Evolutionary conservation across 2,329 filamentous ascomycete genomes (phyloP), one percentile per base, ranked within the genome.

Genomic region (Zasmidium citrigriseum): DNA sequence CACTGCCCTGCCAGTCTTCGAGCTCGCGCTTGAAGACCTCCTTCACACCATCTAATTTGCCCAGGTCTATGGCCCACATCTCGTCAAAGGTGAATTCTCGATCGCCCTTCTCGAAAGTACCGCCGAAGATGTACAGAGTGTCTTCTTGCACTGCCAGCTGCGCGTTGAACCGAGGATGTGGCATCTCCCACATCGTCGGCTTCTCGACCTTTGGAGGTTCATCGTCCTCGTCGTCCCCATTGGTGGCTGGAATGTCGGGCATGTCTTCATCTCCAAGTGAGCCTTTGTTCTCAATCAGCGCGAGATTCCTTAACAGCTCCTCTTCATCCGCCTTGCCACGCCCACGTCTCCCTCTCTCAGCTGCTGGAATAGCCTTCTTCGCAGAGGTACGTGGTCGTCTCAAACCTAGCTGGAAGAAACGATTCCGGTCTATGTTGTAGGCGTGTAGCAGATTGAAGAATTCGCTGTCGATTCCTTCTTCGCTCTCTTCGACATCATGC

Each of bases 1-100:
- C 77, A 57, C 74, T 76, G 55, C 74, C 76, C 52, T 89, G 87
- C 92, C 93, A 97, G 73, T 96, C 92, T 70, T 91, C 85, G 66
- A 93, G 87, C 66, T 96, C 89, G 54, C 91, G 83, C 72, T 83
- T 90, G 78, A 93, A 98, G 49, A 98, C 85, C 75, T 97, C 89
- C 72, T 92, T 93, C 64, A 95, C 93, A 2, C 95, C 95, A 67
- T 98, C 92, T 60, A 99, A 82, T 75, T 96, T 97, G 59, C 89
- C 93, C n/a, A 99, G 81, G 69, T 99, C 92, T 59, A 98, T 87
- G 1, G 91, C 88, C 76, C 96, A 96, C 75, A 99, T 81, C 69
- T 99, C 95, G 67, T 97, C 93, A 74, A 98, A 96, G 0, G 93
- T 98, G 69, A 90, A 96, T 74, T 99, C 95, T 21, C 91, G 85